A percentile compares a stretch with the other conserved stretches of the same genome.
Conservation (phyloP, 2,329 filamentous ascomycete species). For the Cladosporium sp. region DNA sequence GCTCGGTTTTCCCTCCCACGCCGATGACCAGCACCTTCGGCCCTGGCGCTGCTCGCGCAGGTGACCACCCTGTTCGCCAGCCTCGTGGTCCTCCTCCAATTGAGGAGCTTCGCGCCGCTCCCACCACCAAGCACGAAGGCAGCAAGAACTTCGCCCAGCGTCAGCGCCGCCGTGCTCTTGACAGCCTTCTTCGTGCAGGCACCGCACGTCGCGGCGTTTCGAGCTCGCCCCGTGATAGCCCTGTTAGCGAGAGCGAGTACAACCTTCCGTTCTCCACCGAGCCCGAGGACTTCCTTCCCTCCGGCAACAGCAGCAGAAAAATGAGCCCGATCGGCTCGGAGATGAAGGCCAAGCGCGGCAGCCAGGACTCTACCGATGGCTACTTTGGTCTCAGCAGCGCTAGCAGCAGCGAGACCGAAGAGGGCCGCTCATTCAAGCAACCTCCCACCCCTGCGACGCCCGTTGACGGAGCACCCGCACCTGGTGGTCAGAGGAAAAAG, state of each 20-base stretch:
- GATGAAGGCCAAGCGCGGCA: slow-evolving; percentile 40
- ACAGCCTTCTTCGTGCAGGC: slow-evolving; percentile 87
- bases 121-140: slow-evolving; percentile 88
- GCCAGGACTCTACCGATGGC: slow-evolving; percentile 36
- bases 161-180: slow-evolving; percentile 85
- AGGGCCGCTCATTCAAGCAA: slow-evolving; percentile 36
- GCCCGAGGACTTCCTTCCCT: slow-evolving; percentile 57
- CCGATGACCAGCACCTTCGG: slow-evolving; percentile 84
- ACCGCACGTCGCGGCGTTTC: slow-evolving; percentile 75
- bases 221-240: slow-evolving; percentile 65
- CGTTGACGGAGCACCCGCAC: slow-evolving; percentile 73
- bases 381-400: slow-evolving; percentile 60
- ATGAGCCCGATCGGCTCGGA: slow-evolving; percentile 42
- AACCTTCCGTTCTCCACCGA: slow-evolving; percentile 68
- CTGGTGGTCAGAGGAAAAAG: slow-evolving; percentile 83
- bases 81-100: slow-evolving; percentile 88
- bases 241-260: slow-evolving; percentile 77
- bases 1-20: slow-evolving; percentile 66
- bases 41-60: slow-evolving; percentile 86
- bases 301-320: slow-evolving; percentile 33
- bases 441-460: slow-evolving; percentile 57
- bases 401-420: slow-evolving; percentile 65
- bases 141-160: slow-evolving; percentile 96
- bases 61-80: slow-evolving; percentile 91
- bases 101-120: slow-evolving; percentile 86